A percentile compares a stretch with the other conserved stretches of the same genome.
These are phyloP conservation scores for Globisporangium megalacanthum DNA, from an alignment of 352 stramenopile genomes.

Conservation along the genomic window DNA sequence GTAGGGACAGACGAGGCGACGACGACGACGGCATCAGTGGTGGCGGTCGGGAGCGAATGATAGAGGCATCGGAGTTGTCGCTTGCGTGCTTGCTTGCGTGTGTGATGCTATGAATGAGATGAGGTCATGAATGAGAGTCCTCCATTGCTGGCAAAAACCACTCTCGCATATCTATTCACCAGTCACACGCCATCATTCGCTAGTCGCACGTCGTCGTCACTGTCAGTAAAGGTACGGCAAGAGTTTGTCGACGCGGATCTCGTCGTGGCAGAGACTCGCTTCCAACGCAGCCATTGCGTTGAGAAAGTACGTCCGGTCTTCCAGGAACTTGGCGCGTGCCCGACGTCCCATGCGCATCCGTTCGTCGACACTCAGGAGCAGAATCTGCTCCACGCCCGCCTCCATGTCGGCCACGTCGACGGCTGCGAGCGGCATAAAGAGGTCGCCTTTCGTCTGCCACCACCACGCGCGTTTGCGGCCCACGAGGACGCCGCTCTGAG, in stretches of 20 bases:
- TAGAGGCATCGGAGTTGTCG: no score
- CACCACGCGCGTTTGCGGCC: constrained; percentile 50
- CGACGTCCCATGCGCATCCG: constrained; percentile 67
- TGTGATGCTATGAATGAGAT: no score
- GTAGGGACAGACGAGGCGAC: not conserved
- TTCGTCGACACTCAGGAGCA: constrained; percentile 68
- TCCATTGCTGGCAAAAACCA: no score
- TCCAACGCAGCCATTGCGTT: constrained; percentile 79
- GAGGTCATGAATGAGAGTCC: no score
- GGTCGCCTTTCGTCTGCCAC: constrained; percentile 79
- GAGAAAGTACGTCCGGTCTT: constrained; percentile 74
- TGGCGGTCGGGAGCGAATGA: no score
- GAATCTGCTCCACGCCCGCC: constrained; percentile 54
- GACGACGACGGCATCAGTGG: not conserved
- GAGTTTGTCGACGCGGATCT: constrained; percentile 73
- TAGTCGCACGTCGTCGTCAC: not conserved
- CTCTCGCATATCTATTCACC: not conserved
- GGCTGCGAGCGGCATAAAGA: constrained; percentile 76
- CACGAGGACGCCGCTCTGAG: constrained; percentile 63
- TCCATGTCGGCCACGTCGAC: constrained; percentile 64
- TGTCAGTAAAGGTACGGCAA: constrained; percentile 71
- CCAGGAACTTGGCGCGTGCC: constrained; percentile 62
- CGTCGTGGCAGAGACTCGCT: constrained; percentile 72
- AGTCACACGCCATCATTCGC: not conserved
- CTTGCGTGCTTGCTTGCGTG: no score